Evolutionary conservation across 768 basidiomycete genomes (phyloP).

Genomic region (Serendipita sp.): DNA sequence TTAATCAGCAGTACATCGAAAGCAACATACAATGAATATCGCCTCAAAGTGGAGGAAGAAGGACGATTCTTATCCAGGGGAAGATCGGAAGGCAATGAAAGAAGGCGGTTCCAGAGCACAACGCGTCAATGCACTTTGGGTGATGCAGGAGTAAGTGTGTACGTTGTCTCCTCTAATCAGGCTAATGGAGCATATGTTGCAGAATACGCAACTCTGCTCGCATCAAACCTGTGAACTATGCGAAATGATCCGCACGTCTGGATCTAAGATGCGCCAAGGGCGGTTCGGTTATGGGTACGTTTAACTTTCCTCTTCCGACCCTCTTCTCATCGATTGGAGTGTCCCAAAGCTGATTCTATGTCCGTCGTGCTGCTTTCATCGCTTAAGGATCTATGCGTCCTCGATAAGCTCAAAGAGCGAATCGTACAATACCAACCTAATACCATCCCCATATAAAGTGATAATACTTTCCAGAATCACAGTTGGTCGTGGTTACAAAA

Average conservation of each 20-base stretch:
- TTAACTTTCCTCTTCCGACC: background rate
- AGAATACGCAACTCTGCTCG: constrained; percentile 35
- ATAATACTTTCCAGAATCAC: background rate
- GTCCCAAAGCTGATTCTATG: background rate
- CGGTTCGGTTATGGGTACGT: constrained; percentile 23
- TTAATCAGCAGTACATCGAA: constrained; percentile 31
- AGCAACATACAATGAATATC: constrained; percentile 43
- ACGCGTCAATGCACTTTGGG: constrained; percentile 46
- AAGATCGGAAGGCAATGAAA: constrained; percentile 50
- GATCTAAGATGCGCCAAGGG: constrained; percentile 61
- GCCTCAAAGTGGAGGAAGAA: constrained; percentile 39
- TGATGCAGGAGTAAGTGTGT: background rate
- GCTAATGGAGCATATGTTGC: constrained; percentile 10
- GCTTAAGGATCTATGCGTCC: constrained; percentile 46
- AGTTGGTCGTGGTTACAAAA: background rate
- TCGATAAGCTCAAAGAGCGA: constrained; percentile 54
- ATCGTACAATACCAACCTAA: constrained; percentile 26
- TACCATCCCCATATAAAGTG: constrained; percentile 15
- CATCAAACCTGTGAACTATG: constrained; percentile 44
- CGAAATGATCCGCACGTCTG: constrained; percentile 38
- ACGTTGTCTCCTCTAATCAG: background rate
- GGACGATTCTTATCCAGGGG: constrained; percentile 42
- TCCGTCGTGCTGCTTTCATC: too few species aligned
- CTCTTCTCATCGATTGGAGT: background rate
- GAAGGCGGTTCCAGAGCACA: constrained; percentile 62